A percentile compares a stretch with the other conserved stretches of the same genome.
These are phyloP conservation scores for Dactylellina drechsleri DNA, from an alignment of 2,329 filamentous ascomycete genomes.

Conservation along the genomic window DNA sequence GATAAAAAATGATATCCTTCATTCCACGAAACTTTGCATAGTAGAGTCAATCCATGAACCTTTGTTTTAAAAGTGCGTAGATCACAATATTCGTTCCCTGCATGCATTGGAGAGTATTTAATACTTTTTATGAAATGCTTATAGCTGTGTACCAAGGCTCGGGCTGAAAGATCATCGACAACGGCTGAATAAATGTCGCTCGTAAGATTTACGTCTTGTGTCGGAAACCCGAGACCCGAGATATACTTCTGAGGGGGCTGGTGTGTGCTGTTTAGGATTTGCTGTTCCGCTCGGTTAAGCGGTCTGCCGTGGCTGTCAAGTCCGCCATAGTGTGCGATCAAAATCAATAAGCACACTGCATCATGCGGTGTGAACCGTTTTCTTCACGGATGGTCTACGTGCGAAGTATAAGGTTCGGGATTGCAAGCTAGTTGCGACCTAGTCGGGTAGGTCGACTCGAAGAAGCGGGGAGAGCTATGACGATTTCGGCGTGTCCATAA, in stretches of 20 bases:
- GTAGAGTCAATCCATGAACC: too few species aligned
- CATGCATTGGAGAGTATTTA: conserved; percentile 6
- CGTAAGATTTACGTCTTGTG: conserved; percentile 23
- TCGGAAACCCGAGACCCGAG: neutral
- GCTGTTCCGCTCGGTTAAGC: conserved; percentile 32
- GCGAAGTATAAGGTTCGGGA: conserved; percentile 30
- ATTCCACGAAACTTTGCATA: too few species aligned
- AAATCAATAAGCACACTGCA: conserved; percentile 11
- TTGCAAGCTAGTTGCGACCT: conserved; percentile 8
- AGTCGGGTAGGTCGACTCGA: conserved; percentile 42
- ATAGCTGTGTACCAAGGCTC: conserved; percentile 9
- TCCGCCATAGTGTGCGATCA: neutral
- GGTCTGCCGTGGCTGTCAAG: conserved; percentile 27
- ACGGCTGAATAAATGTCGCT: conserved; percentile 5
- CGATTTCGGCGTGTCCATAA: conserved; percentile 9
- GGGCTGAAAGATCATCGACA: conserved; percentile 13
- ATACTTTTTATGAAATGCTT: neutral
- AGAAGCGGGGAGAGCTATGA: conserved; percentile 19
- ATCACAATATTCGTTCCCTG: conserved; percentile 16
- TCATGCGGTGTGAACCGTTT: conserved; percentile 41
- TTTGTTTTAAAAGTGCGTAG: neutral
- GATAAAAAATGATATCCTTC: neutral
- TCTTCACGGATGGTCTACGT: neutral
- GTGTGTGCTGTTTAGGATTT: conserved; percentile 9
- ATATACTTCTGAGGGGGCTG: neutral